Base-by-base conservation (phyloP, 148 eudicot genomes). In the Heliosperma pusillum region DNA sequence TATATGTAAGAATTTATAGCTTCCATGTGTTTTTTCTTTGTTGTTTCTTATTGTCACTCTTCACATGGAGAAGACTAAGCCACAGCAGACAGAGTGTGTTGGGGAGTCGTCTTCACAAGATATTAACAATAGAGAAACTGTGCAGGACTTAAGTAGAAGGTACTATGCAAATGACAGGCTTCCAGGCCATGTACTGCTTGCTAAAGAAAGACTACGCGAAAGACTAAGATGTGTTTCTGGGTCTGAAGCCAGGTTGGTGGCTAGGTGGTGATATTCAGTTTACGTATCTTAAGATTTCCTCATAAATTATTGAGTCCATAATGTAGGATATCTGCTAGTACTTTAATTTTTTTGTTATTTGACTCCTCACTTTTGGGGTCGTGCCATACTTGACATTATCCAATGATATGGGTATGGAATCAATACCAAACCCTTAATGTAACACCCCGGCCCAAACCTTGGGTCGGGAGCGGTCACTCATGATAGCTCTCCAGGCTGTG, bases 131-230 rank as follows among this genome's bases (percentile, higher is more conserved):
- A 70, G 80, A 56, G 86, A 79, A 36, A 77, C 67, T 80, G 61
- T 56, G 33, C 58, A 44, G n/a, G 80, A 69, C 52, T 62, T 76
- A 21, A 78, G 21, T 58, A 81, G 76, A 68, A 80, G 90, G 66
- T 50, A 61, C 20, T 44, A 61, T 62, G 81, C 85, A 58, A 84
- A 70, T 84, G 84, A 83, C 70, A 80, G 88, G 86, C 93, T 94
- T 80, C 98, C 98, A 65, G 91, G 91, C 78, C 77, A 90, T 69
- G 98, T 91, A 22, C 66, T 91, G 76, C 93, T 91, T 77, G 98
- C 98, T 69, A 89, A 88, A 82, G 96, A 94, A 85, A 89, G 98
- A 79, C 96, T 94, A 79, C 76, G 91, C 55, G 90, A 91, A 69
- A 87, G 98, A 74, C 73, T 94, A 71, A 86, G 93, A 85, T 89